Evolutionary conservation across 441 rosid genomes (phyloP), one percentile per base, ranked within the genome.

Genomic region (Populus hybrid): DNA sequence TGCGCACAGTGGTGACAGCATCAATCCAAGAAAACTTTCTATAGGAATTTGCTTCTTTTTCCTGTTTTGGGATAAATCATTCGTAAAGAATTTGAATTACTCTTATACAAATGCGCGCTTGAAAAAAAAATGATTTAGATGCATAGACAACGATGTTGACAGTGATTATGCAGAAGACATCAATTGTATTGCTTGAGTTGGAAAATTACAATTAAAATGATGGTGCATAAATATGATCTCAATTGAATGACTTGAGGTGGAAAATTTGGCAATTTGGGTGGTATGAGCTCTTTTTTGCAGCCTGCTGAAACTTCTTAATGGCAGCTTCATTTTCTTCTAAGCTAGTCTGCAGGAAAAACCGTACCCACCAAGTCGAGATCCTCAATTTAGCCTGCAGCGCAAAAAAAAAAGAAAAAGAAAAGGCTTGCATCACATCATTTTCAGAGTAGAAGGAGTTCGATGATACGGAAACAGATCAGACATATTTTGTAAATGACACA

Each of bases 261-360:
- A 89, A 91, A 72, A 81, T 77, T 82, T 85, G 93, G 84, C 93
- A 88, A 65, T 45, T 79, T n/a, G 92, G 86, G 63, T 63, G 64
- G 31, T 80, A 87, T 0, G 87, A 81, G 36, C 33, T 79, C 84
- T 75, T 83, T 28, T 26, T 33, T 9, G 92, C 84, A 40, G 89
- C 87, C 82, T 72, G 85, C 79, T 80, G 87, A 69, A 91, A 91
- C 83, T 88, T 87, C 79, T 88, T 86, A 16, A 72, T 42, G 1
- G 83, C 90, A 7, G 56, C 87, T 80, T 86, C 92, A 14, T 89
- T 86, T 84, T 85, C 88, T 71, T 91, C 92, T 79, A 89, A 76
- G 83, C 84, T 88, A 16, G 75, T 86, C 84, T 83, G 90, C 71
- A 77, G 69, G 71, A 88, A 86, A 79, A 45, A 90, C 38, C 80